Evolutionary conservation across 2,329 filamentous ascomycete genomes (phyloP).

Genomic region (Fusarium sp.): DNA sequence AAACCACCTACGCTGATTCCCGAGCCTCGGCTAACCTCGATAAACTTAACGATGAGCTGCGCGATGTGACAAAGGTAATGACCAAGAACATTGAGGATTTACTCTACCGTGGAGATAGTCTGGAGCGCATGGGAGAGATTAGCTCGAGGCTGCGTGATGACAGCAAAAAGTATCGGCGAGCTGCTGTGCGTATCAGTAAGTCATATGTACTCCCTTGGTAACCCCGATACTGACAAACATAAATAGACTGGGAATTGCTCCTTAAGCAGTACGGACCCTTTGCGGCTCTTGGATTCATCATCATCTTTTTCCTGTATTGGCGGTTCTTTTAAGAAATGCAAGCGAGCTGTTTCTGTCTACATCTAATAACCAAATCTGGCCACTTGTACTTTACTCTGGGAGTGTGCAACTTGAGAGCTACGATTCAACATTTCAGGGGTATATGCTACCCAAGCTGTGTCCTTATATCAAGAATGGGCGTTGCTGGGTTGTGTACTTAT

Average conservation of each 20-base stretch:
- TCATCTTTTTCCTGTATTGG: conserved; percentile 90
- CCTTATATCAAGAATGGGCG: not conserved
- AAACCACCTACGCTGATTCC: conserved; percentile 92
- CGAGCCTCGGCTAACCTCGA: conserved; percentile 92
- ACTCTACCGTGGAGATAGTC: conserved; percentile 89
- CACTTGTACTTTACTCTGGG: not conserved
- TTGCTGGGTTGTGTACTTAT: conserved; percentile 35
- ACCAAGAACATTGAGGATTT: conserved; percentile 99
- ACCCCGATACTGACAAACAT: too few species aligned
- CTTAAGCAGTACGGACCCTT: conserved; percentile 97
- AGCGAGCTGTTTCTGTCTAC: conserved; percentile 20
- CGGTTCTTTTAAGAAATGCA: conserved; percentile 77
- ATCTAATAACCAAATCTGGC: conserved; percentile 19
- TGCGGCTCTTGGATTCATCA: conserved; percentile 80
- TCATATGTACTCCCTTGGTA: too few species aligned
- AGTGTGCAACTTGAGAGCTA: not conserved
- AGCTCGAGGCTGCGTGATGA: conserved; percentile 88
- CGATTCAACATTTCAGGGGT: not conserved
- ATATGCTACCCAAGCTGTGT: not conserved
- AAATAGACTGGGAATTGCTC: conserved; percentile 97
- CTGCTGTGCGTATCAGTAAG: conserved; percentile 94
- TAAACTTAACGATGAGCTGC: conserved; percentile 94
- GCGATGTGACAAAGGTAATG: conserved; percentile 99
- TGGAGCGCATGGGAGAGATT: conserved; percentile 98
- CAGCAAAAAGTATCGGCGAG: conserved; percentile 91